These are phyloP conservation scores for Cercospora janseana DNA, from an alignment of 2,329 filamentous ascomycete species.

Conservation along the genomic window DNA sequence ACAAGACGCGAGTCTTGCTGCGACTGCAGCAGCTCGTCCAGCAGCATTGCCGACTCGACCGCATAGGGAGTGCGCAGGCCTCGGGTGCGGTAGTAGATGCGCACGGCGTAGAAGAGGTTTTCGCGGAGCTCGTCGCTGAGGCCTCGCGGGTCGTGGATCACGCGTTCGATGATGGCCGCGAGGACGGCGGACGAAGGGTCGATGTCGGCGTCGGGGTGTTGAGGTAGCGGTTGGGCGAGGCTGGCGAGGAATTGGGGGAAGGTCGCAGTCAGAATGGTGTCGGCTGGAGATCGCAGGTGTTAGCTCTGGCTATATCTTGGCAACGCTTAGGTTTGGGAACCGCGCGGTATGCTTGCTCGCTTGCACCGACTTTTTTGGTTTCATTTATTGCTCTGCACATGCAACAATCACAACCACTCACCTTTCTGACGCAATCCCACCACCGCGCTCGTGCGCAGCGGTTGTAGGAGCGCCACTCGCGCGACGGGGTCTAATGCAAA, in stretches of 20 bases:
- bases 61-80: constrained; percentile 67
- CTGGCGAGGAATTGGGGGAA: constrained; percentile 74
- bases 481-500: constrained; percentile 88
- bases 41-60: constrained; percentile 67
- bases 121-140: constrained; percentile 74
- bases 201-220: constrained; percentile 58
- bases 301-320: constrained; percentile 23
- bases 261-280: constrained; percentile 82
- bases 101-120: constrained; percentile 64
- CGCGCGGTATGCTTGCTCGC: too few relatives aligned
- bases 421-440: constrained; percentile 86
- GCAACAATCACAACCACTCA: constrained; percentile 42
- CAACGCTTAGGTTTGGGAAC: constrained; percentile 8
- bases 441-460: constrained; percentile 80
- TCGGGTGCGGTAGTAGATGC: constrained; percentile 64
- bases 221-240: constrained; percentile 52
- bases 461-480: constrained; percentile 82
- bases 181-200: constrained; percentile 69
- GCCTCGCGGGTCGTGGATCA: constrained; percentile 80
- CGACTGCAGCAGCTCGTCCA: constrained; percentile 64
- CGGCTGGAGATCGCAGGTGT: constrained; percentile 59
- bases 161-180: constrained; percentile 77
- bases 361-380: too few relatives aligned
- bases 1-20: constrained; percentile 56
- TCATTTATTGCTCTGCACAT: neutral